Percentiles rank a stretch among this genome's conserved stretches.
Evolutionary conservation across 2,329 filamentous ascomycete genomes (phyloP).

Genomic region (Raffaelea ambrosiae): DNA sequence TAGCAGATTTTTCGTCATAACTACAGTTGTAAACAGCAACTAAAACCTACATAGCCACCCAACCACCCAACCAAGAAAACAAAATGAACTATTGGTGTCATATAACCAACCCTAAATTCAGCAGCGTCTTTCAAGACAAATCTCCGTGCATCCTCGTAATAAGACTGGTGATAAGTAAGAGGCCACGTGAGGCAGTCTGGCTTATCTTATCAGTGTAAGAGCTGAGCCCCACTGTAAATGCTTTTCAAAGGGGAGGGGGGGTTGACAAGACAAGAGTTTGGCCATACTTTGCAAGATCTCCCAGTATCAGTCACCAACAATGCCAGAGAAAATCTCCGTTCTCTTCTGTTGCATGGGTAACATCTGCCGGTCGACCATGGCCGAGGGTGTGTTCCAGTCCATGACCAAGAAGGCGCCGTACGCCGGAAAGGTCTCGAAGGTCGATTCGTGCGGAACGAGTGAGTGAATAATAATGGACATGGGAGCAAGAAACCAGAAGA

Average conservation of each 20-base stretch:
- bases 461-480: background rate
- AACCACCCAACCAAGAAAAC: no score
- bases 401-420: constrained; percentile 54
- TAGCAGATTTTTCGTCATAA: no score
- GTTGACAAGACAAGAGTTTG: background rate
- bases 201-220: background rate
- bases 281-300: no score
- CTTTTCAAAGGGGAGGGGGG: background rate
- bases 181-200: no score
- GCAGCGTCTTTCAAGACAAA: no score
- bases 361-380: constrained; percentile 92
- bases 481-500: no score
- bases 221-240: background rate
- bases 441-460: constrained; percentile 82
- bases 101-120: no score
- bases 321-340: constrained; percentile 49
- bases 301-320: constrained; percentile 8
- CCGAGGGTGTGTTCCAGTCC: constrained; percentile 82
- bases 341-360: constrained; percentile 97
- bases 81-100: no score
- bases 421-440: constrained; percentile 49
- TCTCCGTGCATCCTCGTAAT: no score
- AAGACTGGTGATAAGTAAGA: no score
- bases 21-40: no score
- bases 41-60: no score